A percentile compares a stretch with the other conserved stretches of the same genome.
Conservation (phyloP, 75 land plant species). For the Selaginella moellendorffii region DNA sequence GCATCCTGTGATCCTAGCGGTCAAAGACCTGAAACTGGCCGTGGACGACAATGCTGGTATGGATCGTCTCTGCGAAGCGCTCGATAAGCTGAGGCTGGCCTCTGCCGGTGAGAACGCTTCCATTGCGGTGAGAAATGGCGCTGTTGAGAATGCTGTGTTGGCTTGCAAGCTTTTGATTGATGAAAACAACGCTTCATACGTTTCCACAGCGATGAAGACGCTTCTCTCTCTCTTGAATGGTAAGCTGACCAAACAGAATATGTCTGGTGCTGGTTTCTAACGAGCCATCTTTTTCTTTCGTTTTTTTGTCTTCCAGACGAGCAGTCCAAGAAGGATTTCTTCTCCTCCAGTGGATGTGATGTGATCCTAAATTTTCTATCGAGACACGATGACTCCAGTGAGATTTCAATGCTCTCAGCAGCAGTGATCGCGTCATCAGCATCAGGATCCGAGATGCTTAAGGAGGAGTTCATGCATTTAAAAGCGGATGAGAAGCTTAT, state of each 20-base stretch:
- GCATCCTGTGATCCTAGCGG: slow-evolving; percentile 40
- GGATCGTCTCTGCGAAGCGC: slow-evolving; percentile 24
- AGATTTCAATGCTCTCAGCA: too few relatives aligned
- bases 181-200: background rate
- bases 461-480: slow-evolving; percentile 67
- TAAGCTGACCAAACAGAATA: background rate
- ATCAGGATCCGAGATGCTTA: slow-evolving; percentile 59
- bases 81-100: slow-evolving; percentile 29
- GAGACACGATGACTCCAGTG: too few relatives aligned
- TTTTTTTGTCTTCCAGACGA: slow-evolving; percentile 34
- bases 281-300: slow-evolving; percentile 23
- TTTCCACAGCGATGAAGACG: background rate
- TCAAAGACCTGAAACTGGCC: slow-evolving; percentile 30
- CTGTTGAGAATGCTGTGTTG: slow-evolving; percentile 37
- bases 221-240: background rate
- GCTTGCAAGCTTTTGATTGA: slow-evolving; percentile 21
- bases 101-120: slow-evolving; percentile 38
- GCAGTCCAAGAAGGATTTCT: slow-evolving; percentile 14
- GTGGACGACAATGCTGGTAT: background rate
- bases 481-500: slow-evolving; percentile 40
- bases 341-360: background rate
- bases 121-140: slow-evolving; percentile 58
- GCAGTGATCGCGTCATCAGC: slow-evolving; percentile 61
- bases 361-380: too few relatives aligned
- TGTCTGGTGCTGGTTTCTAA: too few relatives aligned